Conservation (phyloP, 2,329 filamentous ascomycete species). For the Colletotrichum paranaense region DNA sequence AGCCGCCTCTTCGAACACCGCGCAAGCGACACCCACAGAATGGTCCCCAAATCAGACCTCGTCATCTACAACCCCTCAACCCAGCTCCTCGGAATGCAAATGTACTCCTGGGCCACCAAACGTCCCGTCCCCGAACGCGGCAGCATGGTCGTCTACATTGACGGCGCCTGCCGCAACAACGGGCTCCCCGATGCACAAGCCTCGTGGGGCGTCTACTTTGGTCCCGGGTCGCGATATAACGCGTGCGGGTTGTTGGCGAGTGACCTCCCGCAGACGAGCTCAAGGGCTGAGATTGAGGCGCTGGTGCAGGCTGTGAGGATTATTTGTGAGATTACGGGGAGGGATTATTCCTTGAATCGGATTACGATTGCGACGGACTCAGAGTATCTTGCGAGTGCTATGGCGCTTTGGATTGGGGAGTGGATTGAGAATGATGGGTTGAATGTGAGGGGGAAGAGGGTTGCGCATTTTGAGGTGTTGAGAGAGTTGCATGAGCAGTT, state of each 20-base stretch:
- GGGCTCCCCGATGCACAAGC: conserved; percentile 38
- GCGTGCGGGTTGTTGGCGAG: conserved; percentile 7
- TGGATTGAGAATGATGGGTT: conserved; percentile 36
- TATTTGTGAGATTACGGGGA: not conserved
- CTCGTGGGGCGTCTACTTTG: conserved; percentile 42
- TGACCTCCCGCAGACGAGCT: conserved; percentile 32
- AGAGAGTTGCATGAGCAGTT: conserved; percentile 27
- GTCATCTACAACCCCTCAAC: conserved; percentile 18
- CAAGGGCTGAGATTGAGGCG: conserved; percentile 39
- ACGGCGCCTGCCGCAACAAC: conserved; percentile 40
- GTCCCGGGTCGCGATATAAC: conserved; percentile 40
- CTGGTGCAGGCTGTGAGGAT: conserved; percentile 31
- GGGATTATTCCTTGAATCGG: conserved; percentile 4
- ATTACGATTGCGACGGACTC: conserved; percentile 37
- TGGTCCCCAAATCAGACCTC: not conserved
- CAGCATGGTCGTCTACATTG: conserved; percentile 39
- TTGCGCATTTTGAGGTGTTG: conserved; percentile 29
- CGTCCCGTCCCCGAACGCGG: not conserved
- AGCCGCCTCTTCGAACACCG: not conserved
- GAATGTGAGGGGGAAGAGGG: not conserved
- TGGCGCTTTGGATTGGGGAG: conserved; percentile 34
- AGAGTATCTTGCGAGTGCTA: conserved; percentile 33
- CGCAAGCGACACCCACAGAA: not conserved
- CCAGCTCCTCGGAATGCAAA: conserved; percentile 8
- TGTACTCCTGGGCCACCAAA: not conserved